Conservation (phyloP, 257 asterid species). For the Rehmannia glutinosa region DNA sequence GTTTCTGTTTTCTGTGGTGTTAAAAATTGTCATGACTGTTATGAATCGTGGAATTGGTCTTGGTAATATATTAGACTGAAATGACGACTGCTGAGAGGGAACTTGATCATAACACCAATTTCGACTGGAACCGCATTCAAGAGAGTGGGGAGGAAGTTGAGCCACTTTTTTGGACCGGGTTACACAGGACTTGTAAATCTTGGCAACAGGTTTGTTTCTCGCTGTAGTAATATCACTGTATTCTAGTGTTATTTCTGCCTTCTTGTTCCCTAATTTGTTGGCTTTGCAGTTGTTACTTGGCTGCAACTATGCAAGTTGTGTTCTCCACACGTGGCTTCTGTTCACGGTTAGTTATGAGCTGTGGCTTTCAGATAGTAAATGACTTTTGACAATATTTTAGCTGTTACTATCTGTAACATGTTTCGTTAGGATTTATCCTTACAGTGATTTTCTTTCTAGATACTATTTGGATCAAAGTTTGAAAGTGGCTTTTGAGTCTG, state of each 20-base stretch:
- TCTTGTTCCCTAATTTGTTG: conserved; percentile 14
- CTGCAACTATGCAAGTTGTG: conserved; percentile 95
- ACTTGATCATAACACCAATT: conserved; percentile 92
- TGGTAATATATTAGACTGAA: conserved; percentile 61
- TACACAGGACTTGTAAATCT: conserved; percentile 96
- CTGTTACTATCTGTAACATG: neutral
- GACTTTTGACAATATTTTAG: conserved; percentile 5
- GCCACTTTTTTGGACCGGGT: conserved; percentile 93
- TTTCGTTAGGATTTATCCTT: neutral
- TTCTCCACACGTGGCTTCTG: conserved; percentile 76
- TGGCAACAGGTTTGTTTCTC: conserved; percentile 77
- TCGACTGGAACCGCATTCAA: conserved; percentile 98
- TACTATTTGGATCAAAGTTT: conserved; percentile 58
- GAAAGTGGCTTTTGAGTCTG: conserved; percentile 67
- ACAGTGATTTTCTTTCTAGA: conserved; percentile 35
- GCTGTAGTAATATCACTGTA: neutral
- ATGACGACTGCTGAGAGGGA: conserved; percentile 99
- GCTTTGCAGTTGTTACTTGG: conserved; percentile 89
- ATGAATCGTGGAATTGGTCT: conserved; percentile 5
- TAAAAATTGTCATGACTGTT: neutral
- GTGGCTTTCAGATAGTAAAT: conserved; percentile 6
- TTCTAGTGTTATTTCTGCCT: conserved; percentile 2
- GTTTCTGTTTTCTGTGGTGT: neutral
- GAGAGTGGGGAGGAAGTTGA: conserved; percentile 89
- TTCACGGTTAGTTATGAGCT: conserved; percentile 54